A percentile compares a stretch with the other conserved stretches of the same genome.
Conservation (phyloP, 2,329 filamentous ascomycete species). For the Fusarium metavorans region DNA sequence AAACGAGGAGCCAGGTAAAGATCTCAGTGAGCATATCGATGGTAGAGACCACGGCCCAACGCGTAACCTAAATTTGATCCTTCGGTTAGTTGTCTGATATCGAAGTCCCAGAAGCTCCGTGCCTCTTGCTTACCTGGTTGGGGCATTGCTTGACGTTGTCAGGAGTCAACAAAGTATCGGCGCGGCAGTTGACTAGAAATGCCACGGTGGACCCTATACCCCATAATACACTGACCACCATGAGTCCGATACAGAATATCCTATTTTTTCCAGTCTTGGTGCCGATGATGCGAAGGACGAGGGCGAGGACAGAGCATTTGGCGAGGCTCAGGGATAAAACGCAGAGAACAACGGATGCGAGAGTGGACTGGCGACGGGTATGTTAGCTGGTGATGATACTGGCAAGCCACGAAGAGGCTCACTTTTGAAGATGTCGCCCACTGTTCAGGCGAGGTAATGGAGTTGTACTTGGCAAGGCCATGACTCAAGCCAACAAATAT, state of each 20-base stretch:
- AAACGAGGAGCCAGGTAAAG: constrained; percentile 19
- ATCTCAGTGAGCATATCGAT: constrained; percentile 31
- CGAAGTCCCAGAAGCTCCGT: background rate
- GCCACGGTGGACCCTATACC: constrained; percentile 13
- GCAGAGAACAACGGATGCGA: constrained; percentile 19
- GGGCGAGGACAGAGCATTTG: constrained; percentile 37
- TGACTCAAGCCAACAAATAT: constrained; percentile 31
- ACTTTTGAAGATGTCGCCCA: constrained; percentile 28
- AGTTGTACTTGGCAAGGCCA: constrained; percentile 33
- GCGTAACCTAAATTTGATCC: constrained; percentile 7
- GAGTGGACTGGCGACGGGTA: background rate
- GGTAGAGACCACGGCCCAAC: constrained; percentile 22
- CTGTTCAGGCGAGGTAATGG: constrained; percentile 21
- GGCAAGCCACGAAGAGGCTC: background rate
- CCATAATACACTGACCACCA: constrained; percentile 21
- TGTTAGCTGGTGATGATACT: background rate
- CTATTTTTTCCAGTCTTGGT: constrained; percentile 31
- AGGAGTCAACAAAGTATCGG: constrained; percentile 4
- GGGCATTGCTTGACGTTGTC: constrained; percentile 23
- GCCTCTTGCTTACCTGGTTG: constrained; percentile 21
- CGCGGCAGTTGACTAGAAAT: constrained; percentile 24
- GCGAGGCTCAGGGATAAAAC: constrained; percentile 20
- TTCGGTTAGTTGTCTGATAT: background rate
- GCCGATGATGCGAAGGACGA: constrained; percentile 35
- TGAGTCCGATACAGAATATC: constrained; percentile 18